Percentiles rank a stretch among this genome's conserved stretches.
phyloP scores from a whole-genome alignment of 805 yeast species.

The Metschnikowia vanudenii region DNA sequence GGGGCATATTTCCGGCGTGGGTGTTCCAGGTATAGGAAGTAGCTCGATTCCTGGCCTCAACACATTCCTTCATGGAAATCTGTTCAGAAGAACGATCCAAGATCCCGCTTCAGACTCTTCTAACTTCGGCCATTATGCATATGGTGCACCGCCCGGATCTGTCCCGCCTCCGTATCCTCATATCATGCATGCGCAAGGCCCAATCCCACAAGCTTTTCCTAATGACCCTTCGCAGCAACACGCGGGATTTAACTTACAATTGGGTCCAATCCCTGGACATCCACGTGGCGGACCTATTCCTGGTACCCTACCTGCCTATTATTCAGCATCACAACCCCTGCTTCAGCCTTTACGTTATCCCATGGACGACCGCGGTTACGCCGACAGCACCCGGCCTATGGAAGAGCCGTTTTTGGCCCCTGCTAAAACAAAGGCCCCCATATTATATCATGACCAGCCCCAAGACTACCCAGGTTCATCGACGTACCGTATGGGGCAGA shows the following conservation, averaged over 20 bases:
- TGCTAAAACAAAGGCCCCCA: neutral
- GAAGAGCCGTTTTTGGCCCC: conserved; percentile 3
- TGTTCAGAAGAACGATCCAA: conserved; percentile 1
- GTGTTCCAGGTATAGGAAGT: neutral
- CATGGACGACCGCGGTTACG: conserved; percentile 3
- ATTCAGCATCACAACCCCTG: neutral
- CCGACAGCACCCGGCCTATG: neutral
- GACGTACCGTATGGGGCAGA: neutral
- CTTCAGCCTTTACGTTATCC: conserved; percentile 1
- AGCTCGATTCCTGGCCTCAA: neutral
- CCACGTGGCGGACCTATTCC: neutral
- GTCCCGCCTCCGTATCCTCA: conserved; percentile 2
- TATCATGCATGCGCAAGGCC: conserved; percentile 1
- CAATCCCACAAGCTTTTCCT: neutral
- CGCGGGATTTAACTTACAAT: neutral
- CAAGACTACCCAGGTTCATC: neutral
- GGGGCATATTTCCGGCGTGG: neutral
- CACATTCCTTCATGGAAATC: conserved; percentile 1
- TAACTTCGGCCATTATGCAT: conserved; percentile 2
- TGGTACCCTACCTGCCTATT: neutral
- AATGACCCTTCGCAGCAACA: conserved; percentile 2
- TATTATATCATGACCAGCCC: neutral
- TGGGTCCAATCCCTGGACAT: conserved; percentile 4
- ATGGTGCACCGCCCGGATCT: neutral
- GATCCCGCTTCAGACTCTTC: conserved; percentile 3